Evolutionary conservation across 1,284 basidiomycete genomes (phyloP), one percentile per base, ranked within the genome.

Genomic region (Trichosporon ovoides): DNA sequence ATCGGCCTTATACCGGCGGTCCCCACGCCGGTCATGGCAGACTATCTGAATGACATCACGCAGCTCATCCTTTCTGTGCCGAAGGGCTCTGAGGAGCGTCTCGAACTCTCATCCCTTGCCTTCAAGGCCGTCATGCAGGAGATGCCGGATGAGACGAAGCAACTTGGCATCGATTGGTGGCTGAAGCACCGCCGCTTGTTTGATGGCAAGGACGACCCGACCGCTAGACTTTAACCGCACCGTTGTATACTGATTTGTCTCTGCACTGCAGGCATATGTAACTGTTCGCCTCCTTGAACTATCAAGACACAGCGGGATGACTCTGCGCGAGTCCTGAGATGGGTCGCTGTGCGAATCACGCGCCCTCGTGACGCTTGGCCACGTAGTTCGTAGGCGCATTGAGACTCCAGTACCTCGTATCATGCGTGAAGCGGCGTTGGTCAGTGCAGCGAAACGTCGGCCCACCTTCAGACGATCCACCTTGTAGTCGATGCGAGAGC

Each of bases 151-250:
- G 62, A 63, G 43, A 56, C 53, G 24, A 69, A 67, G 59, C 49
- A 61, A 36, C 22, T 54, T 18, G 72, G 68, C 1, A 65, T 71
- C 13, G 67, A 68, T 11, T 74, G 72, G 72, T 74, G 72, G 72
- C 50, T 66, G 13, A 54, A 53, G 18, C 66, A 66, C 62, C 62
- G 60, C n/a, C 33, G 60, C 34, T 55, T 40, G 14, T 59, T 66
- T 22, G 57, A 63, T 13, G 35, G 38, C 28, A 51, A 53, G 34
- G 58, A 55, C 16, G 43, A 48, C 24, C 16, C 43, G 3, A 14
- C 43, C 16, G 55, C 55, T 12, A 50, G 46, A 37, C 52, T 54
- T 9, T 56, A 40, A 38, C 11, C 20, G 33, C n/a, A 24, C 20
- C 18, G 34, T 46, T 37, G 20, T 49, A 35, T 46, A 13, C 19